Evolutionary conservation across 805 yeast genomes (phyloP), one percentile per base, ranked within the genome.

Genomic region (Yamadazyma akitaensis): DNA sequence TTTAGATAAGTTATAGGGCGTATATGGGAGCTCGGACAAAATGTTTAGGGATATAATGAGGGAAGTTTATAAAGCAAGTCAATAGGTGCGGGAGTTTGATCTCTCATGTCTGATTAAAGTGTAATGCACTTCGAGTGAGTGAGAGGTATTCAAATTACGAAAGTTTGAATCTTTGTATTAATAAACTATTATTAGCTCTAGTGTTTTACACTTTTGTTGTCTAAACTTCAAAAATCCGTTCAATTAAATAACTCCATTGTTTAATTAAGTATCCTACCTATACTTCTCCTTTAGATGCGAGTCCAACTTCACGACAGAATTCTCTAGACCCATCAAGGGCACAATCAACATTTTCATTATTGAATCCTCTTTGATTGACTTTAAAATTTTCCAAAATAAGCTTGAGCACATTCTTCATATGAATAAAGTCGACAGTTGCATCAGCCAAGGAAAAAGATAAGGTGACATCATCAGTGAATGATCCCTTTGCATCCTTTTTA

Each of bases 361-460:
- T 60, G 43, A 42, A 57, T 2, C 59, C 60, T 1, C 12, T 34
- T 2, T 32, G 14, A 18, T 51, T 54, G 16, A 38, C 40, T 14
- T 19, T 16, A 8, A 19, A 12, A 4, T n/a, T 6, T 16, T 25
- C 46, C 12, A 52, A 39, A 14, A 63, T 36, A 12, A 57, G 55
- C 16, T 55, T 53, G 35, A 72, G 53, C 1, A 70, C 44, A 1
- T 73, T 73, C 39, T 56, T 60, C 9, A 72, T 54, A 43, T 68
- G 67, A 8, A 72, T 51, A 10, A 59, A 53, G 39, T 64, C 65
- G 11, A 67, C 68, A 5, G 72, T 69, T 21, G 56, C 51, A 50
- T 72, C 76, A 4, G 67, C 56, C 25, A 66, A 63, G 1, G 75
- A 69, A 12, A 65, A 54, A 2, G 73, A 53, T 17, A 72, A 55